A percentile compares a stretch with the other conserved stretches of the same genome.
phyloP scores from a whole-genome alignment of 106 monocot species.

The Allium fistulosum region DNA sequence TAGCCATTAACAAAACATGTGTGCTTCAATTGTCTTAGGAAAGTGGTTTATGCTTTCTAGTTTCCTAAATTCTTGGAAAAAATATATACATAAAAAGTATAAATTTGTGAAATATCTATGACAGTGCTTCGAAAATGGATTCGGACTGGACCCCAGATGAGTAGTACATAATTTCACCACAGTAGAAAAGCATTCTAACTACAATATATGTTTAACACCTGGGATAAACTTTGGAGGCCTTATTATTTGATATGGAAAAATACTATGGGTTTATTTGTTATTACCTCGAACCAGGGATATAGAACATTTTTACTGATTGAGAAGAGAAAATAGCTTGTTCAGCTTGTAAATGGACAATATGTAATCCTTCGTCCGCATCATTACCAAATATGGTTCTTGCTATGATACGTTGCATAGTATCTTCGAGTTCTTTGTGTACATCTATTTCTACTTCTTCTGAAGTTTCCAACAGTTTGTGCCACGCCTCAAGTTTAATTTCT shows the following conservation, averaged over 20 bases:
- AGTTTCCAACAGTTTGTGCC: conserved; percentile 9
- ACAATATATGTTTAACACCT: background rate
- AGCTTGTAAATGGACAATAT: conserved; percentile 1
- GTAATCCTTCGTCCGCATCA: background rate
- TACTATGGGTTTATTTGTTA: background rate
- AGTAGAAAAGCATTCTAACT: no score
- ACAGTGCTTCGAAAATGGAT: no score
- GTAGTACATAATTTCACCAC: no score
- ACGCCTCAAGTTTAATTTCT: background rate
- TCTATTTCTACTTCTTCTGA: conserved; percentile 7
- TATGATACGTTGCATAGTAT: conserved; percentile 3
- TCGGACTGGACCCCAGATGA: no score
- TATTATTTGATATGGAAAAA: background rate
- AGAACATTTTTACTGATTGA: conserved; percentile 6
- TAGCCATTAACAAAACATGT: background rate
- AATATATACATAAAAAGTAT: no score
- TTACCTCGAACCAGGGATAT: conserved; percentile 11
- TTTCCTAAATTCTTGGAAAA: no score
- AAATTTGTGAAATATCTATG: no score
- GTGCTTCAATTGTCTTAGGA: no score
- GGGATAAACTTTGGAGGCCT: background rate
- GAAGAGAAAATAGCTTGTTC: conserved; percentile 8
- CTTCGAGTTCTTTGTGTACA: background rate
- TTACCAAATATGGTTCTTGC: conserved; percentile 5
- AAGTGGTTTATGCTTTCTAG: no score